Evolutionary conservation across 176 grass and related monocot genomes (phyloP).

Genomic region (Juncus inflexus): DNA sequence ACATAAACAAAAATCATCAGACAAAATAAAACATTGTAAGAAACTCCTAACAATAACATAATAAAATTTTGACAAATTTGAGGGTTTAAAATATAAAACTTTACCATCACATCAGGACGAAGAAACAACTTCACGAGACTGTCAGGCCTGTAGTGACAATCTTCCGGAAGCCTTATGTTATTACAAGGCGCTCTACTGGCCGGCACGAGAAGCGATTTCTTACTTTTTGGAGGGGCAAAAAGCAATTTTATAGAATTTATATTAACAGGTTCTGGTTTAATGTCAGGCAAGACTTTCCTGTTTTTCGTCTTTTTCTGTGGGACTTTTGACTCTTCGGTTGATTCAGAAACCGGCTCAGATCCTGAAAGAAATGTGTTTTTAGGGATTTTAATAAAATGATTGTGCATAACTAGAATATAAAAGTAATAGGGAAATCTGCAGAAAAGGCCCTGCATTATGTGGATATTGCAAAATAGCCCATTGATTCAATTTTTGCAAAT

Average conservation of each 20-base stretch:
- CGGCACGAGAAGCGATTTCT: conserved; percentile 55
- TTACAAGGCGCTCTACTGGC: conserved; percentile 44
- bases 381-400: too few relatives aligned
- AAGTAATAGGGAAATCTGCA: too few relatives aligned
- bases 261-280: conserved; percentile 70
- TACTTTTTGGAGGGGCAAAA: conserved; percentile 67
- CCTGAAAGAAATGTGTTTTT: too few relatives aligned
- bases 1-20: conserved; percentile 28
- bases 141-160: conserved; percentile 83
- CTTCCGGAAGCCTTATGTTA: conserved; percentile 76
- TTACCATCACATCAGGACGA: conserved; percentile 81
- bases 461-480: too few relatives aligned
- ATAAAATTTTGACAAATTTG: conserved; percentile 7
- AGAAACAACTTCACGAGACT: conserved; percentile 94
- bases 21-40: background rate
- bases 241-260: conserved; percentile 49
- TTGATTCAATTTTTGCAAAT: too few relatives aligned
- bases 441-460: too few relatives aligned
- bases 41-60: too few relatives aligned
- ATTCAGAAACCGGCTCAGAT: conserved; percentile 37
- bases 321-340: conserved; percentile 41
- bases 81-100: conserved; percentile 10
- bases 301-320: conserved; percentile 49
- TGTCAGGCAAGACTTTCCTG: conserved; percentile 43
- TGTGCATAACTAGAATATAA: too few relatives aligned